These are phyloP conservation scores for Castanea crenata DNA, from an alignment of 306 rosid species.

Conservation along the genomic window DNA sequence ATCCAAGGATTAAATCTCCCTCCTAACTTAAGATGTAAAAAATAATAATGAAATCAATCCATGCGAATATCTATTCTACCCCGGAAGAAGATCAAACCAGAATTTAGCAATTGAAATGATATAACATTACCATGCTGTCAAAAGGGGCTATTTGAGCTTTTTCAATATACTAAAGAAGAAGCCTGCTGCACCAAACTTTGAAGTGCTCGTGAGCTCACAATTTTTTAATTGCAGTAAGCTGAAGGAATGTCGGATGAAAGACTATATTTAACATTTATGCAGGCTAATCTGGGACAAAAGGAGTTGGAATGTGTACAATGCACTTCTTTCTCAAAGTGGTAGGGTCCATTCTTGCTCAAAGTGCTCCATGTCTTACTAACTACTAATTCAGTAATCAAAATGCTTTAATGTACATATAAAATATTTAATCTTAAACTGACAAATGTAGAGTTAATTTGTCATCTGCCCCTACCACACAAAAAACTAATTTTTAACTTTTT, in stretches of 20 bases:
- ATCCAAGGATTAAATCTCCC: no score
- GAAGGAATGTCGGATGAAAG: constrained; percentile 28
- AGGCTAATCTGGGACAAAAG: constrained; percentile 18
- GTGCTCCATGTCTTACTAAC: constrained; percentile 5
- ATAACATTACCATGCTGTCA: not conserved
- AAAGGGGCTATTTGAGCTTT: not conserved
- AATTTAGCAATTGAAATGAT: not conserved
- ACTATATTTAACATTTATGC: constrained; percentile 6
- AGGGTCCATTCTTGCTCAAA: constrained; percentile 37
- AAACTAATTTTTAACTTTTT: no score
- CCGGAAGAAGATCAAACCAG: not conserved
- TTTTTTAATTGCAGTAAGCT: not conserved
- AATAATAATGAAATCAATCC: not conserved
- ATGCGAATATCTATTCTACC: not conserved
- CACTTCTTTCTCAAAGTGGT: constrained; percentile 35
- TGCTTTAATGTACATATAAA: not conserved
- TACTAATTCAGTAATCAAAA: not conserved
- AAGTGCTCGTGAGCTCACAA: constrained; percentile 12
- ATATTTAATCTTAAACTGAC: no score
- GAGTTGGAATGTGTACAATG: constrained; percentile 37
- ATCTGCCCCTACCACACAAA: no score
- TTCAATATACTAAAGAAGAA: not conserved
- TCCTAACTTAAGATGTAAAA: no score
- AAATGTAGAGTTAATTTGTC: no score
- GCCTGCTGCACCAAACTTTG: not conserved